Evolutionary conservation across 225 moss, liverwort and hornwort genomes (phyloP).

Genomic region (Pseudisothecium myosuroides): DNA sequence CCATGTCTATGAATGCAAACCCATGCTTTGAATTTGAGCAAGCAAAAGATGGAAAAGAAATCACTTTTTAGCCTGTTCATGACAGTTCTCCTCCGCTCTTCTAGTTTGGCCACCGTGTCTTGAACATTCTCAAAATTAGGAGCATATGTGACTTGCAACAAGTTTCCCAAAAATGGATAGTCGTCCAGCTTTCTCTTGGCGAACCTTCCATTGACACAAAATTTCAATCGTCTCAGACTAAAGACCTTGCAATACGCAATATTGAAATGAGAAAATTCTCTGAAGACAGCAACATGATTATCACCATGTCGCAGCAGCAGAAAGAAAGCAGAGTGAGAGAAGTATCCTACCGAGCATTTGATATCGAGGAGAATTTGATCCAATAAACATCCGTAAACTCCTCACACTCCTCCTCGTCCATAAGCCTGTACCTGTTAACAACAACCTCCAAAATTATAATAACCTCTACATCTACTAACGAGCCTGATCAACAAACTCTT

Average conservation of each 20-base stretch:
- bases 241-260: background rate
- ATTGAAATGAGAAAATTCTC: background rate
- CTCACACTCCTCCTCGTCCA: conserved; percentile 93
- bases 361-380: conserved; percentile 73
- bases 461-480: background rate
- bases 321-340: background rate
- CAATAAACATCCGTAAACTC: conserved; percentile 89
- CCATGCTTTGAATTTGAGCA: background rate
- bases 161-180: conserved; percentile 71
- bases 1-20: background rate
- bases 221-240: background rate
- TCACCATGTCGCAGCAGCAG: background rate
- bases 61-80: conserved; percentile 61
- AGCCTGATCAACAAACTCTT: background rate
- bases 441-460: background rate
- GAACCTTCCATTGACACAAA: conserved; percentile 41
- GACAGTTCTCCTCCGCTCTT: conserved; percentile 70
- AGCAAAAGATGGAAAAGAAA: background rate
- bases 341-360: conserved; percentile 60
- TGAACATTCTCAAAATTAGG: conserved; percentile 54
- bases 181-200: conserved; percentile 93
- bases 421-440: conserved; percentile 55
- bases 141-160: conserved; percentile 81
- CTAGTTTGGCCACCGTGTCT: conserved; percentile 75
- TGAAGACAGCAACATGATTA: background rate